Conservation (phyloP, 768 basidiomycete genomes). For the Mycena galericulata region DNA sequence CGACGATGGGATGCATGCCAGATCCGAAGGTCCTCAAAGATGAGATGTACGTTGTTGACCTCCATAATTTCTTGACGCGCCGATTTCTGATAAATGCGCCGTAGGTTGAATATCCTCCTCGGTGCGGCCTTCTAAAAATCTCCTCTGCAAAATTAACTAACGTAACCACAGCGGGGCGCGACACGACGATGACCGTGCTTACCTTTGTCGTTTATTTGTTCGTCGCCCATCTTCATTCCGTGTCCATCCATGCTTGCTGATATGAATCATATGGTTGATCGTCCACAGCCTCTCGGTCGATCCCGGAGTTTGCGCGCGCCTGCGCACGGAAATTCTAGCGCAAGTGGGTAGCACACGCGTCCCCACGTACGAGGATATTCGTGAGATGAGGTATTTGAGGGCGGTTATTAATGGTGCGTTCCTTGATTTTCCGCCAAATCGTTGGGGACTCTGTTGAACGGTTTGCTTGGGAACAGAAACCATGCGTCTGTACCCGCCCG, state of each 20-base stretch:
- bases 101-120: slow-evolving; percentile 25
- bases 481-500: slow-evolving; percentile 65
- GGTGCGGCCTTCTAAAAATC: neutral
- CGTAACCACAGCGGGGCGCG: slow-evolving; percentile 9
- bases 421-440: neutral
- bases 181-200: slow-evolving; percentile 24
- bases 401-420: slow-evolving; percentile 42
- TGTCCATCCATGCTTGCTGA: neutral
- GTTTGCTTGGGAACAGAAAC: slow-evolving; percentile 47
- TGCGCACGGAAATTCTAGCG: slow-evolving; percentile 64
- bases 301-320: slow-evolving; percentile 37
- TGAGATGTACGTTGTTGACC: slow-evolving; percentile 10
- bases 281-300: slow-evolving; percentile 13
- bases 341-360: slow-evolving; percentile 55
- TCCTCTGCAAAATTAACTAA: neutral
- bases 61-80: neutral
- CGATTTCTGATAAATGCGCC: neutral
- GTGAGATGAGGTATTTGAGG: slow-evolving; percentile 68
- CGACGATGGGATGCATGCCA: neutral
- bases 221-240: neutral
- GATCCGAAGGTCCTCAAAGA: slow-evolving; percentile 29
- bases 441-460: neutral
- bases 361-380: slow-evolving; percentile 68
- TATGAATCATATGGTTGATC: neutral
- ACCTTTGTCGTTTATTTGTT: slow-evolving; percentile 22